Conservation (phyloP, 768 basidiomycete genomes). For the Hypsizygus marmoreus region DNA sequence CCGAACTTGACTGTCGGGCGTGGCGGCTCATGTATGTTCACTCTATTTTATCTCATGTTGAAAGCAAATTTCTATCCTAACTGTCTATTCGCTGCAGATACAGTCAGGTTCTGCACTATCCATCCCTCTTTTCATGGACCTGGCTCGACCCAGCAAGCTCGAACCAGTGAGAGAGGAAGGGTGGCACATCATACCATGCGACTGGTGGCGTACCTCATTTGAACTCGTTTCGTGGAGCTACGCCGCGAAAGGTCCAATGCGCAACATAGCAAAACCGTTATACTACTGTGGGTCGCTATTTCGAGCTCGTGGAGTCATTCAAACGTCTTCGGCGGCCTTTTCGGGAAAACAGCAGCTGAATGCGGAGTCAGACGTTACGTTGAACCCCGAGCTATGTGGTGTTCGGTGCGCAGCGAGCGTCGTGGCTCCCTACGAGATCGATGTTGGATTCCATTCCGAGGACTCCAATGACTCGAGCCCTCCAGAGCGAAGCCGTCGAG, state of each 20-base stretch:
- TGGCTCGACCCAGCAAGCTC: conserved; percentile 18
- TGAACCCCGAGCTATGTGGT: conserved; percentile 44
- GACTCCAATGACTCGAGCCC: conserved; percentile 5
- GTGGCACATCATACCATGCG: conserved; percentile 39
- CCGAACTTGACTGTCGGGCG: conserved; percentile 20
- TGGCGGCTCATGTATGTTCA: conserved; percentile 29
- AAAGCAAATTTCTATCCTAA: conserved; percentile 6
- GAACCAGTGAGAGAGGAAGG: conserved; percentile 32
- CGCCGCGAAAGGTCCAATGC: conserved; percentile 18
- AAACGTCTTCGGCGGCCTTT: conserved; percentile 6
- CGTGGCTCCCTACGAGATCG: conserved; percentile 39
- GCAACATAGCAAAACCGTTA: conserved; percentile 26
- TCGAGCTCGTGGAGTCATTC: conserved; percentile 10
- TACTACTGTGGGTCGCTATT: conserved; percentile 38
- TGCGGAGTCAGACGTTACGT: conserved; percentile 18
- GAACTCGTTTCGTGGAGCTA: conserved; percentile 43
- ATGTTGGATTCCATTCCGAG: conserved; percentile 42
- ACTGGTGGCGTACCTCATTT: conserved; percentile 45
- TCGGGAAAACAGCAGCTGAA: conserved; percentile 10
- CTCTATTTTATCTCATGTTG: conserved; percentile 5
- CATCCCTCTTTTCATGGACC: conserved; percentile 26
- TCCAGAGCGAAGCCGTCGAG: conserved; percentile 7
- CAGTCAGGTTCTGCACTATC: conserved; percentile 9
- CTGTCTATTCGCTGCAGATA: conserved; percentile 11
- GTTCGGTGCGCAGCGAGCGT: conserved; percentile 38